These are phyloP conservation scores for Ruellia speciosa DNA, from an alignment of 305 asterid species.

Conservation along the genomic window DNA sequence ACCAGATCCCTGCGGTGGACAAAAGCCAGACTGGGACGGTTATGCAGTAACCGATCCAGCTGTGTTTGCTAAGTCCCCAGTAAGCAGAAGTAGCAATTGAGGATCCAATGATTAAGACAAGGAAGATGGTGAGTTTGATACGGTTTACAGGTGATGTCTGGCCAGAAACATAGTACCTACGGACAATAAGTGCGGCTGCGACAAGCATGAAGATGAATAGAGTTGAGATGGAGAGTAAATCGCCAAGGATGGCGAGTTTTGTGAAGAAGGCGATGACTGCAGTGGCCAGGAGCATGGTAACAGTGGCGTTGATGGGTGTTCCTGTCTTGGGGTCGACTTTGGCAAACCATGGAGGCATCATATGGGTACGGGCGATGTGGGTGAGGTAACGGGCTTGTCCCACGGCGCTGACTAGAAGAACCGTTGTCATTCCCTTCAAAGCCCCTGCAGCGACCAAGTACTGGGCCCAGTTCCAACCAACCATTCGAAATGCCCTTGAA, in stretches of 20 bases:
- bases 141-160: constrained; percentile 39
- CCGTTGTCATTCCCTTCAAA: constrained; percentile 71
- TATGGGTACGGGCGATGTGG: constrained; percentile 74
- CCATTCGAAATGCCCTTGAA: constrained; percentile 50
- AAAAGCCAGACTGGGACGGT: constrained; percentile 43
- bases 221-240: constrained; percentile 56
- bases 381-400: constrained; percentile 79
- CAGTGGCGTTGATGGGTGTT: constrained; percentile 61
- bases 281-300: constrained; percentile 44
- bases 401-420: constrained; percentile 56
- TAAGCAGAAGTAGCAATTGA: constrained; percentile 44
- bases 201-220: constrained; percentile 69
- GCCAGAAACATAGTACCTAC: constrained; percentile 49
- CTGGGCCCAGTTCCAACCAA: constrained; percentile 76
- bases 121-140: constrained; percentile 29
- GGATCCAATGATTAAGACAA: constrained; percentile 37
- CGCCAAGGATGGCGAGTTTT: constrained; percentile 35
- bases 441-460: constrained; percentile 77
- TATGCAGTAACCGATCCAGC: constrained; percentile 51
- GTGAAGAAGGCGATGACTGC: constrained; percentile 61
- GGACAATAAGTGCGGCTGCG: constrained; percentile 54
- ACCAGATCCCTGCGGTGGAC: constrained; percentile 36
- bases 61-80: constrained; percentile 40
- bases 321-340: constrained; percentile 49
- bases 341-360: constrained; percentile 83